Evolutionary conservation across 768 basidiomycete species (phyloP), one percentile per base, ranked within the genome.

Genomic region (Daedaleopsis sinensis): DNA sequence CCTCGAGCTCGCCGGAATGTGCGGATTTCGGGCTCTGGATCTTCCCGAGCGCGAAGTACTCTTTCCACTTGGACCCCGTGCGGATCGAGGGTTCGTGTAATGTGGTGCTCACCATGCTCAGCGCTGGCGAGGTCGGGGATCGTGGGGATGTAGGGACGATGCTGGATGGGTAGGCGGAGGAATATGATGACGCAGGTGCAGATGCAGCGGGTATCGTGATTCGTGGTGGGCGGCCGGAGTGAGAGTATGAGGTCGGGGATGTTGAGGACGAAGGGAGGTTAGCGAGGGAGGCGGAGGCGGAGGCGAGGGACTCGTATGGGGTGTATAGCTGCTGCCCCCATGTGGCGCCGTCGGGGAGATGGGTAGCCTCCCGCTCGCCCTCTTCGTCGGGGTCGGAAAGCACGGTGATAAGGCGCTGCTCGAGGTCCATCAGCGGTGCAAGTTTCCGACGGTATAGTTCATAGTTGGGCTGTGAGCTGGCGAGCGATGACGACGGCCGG

Each of bases 321-420:
- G 27, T 32, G 27, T 52, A n/a, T 13, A 49, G 47, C 15, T 13
- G 47, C 10, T 15, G 24, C 47, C 5, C 39, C 39, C 39, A 42
- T 12, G 39, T 3, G 10, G 69, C 66, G 42, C n/a, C 47, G 44
- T 66, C 38, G 49, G 78, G 77, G 1, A 89, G 79, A 64, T 78
- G 87, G 3, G 84, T 88, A 9, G 88, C 77, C 67, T 90, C 87
- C 46, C 64, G 64, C 43, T 68, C 72, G 23, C 77, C 78, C 48
- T 90, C 88, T 58, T 90, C 89, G 37, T 88, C 86, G 1, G 86
- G 83, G 13, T 86, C 84, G 43, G 89, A 86, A 39, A 94, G 84
- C 64, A 86, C 77, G 47, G 77, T 81, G 62, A 83, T 89, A 57
- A 94, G 79, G 42, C 80, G 83, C 57, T 88, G 86, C 73, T 93